These are phyloP conservation scores for Paraglomus occultum DNA, from an alignment of 192 early-diverging fungal species.

Conservation along the genomic window DNA sequence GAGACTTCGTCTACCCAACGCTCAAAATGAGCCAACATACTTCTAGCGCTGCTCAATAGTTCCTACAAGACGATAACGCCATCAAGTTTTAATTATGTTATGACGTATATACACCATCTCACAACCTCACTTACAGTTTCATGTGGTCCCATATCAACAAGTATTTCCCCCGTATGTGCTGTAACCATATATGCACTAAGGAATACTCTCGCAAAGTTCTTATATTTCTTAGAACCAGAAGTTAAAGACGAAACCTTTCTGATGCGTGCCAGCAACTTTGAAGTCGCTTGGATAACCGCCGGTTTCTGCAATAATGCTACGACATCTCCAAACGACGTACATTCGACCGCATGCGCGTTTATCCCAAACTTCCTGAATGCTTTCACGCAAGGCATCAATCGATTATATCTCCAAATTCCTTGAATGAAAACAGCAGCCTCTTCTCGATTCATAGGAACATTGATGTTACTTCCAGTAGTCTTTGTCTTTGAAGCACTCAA, in stretches of 20 bases:
- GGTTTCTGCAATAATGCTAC: conserved; percentile 19
- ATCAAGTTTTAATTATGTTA: neutral
- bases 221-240: conserved; percentile 29
- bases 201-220: conserved; percentile 63
- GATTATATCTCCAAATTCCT: conserved; percentile 18
- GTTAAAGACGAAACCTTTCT: conserved; percentile 28
- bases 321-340: conserved; percentile 5
- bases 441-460: conserved; percentile 7
- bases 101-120: neutral
- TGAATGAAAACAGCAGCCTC: conserved; percentile 27
- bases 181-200: conserved; percentile 72
- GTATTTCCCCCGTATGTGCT: conserved; percentile 60
- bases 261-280: conserved; percentile 33
- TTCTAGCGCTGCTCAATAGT: conserved; percentile 35
- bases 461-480: neutral
- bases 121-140: conserved; percentile 48
- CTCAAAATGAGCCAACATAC: conserved; percentile 38
- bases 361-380: conserved; percentile 22
- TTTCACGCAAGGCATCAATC: neutral
- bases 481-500: conserved; percentile 9
- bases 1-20: conserved; percentile 30
- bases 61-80: conserved; percentile 26
- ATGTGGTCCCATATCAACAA: conserved; percentile 48
- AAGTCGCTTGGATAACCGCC: conserved; percentile 41
- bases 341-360: neutral